Conservation (phyloP, 106 monocot genomes). For the Dendrobium officinale region DNA sequence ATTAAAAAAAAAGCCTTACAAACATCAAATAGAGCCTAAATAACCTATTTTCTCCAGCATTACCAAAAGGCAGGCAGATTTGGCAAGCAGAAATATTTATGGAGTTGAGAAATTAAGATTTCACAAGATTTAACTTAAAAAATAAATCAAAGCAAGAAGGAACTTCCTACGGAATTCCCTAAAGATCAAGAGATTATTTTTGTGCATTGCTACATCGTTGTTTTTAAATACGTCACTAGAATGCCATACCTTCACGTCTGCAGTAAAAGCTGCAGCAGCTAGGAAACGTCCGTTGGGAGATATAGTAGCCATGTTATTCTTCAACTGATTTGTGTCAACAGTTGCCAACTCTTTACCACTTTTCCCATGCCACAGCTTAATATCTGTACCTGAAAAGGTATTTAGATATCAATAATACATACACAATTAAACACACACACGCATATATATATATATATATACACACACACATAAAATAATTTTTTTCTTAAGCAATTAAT, state of each 20-base stretch:
- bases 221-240: neutral
- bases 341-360: conserved; percentile 87
- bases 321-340: conserved; percentile 93
- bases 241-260: conserved; percentile 89
- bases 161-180: neutral
- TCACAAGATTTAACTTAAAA: neutral
- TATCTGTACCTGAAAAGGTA: conserved; percentile 62
- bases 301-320: conserved; percentile 90
- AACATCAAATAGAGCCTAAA: neutral
- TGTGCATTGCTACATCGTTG: neutral
- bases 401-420: neutral
- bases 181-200: neutral
- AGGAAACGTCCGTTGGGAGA: conserved; percentile 97
- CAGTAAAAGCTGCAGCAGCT: conserved; percentile 98
- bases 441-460: no score
- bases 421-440: no score
- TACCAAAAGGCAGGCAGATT: neutral
- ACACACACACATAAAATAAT: no score
- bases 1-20: neutral
- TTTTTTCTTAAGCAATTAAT: no score
- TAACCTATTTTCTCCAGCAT: neutral
- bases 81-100: neutral
- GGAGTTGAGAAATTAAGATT: neutral
- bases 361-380: conserved; percentile 98
- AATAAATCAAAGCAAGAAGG: neutral